Evolutionary conservation across 306 rosid genomes (phyloP), one percentile per base, ranked within the genome.

Genomic region (Lupinus albus): DNA sequence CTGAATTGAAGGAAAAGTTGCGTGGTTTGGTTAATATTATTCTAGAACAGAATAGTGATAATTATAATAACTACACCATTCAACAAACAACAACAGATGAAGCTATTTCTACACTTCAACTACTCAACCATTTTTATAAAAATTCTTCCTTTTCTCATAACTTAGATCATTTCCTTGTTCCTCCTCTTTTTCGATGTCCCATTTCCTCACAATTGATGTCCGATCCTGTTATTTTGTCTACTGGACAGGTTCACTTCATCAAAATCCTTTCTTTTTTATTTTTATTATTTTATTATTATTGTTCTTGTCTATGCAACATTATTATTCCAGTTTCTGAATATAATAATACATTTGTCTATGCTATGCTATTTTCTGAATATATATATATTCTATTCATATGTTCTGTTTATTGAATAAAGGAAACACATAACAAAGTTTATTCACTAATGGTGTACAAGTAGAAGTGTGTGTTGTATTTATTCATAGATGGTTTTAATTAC

Each of bases 181-280:
- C 95, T 50, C 56, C 81, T 2, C 66, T 78, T 51, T 91, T 88
- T 50, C 84, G 83, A 12, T 91, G 97, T 42, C 96, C 97, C 68
- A 88, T 91, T 58, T 88, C 97, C 5, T 78, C 69, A 55, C 83
- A 81, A 41, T 79, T 91, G 76, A 91, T 91, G 94, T 53, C 25
- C 10, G 97, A 91, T 50, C 97, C 97, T 67, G 94, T 91, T 65
- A 68, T 88, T 69, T 77, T 88, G 70, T 78, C 83, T 65, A 84
- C 96, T 39, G 96, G 97, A 42, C 88, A 84, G 96, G 97, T 89
- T 41, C 0, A 0, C 10, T 8, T 13, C 8, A 46, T 46, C n/a
- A 46, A 46, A 9, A 4, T 30, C 17, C 6, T 7, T 32, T 8
- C 3, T 8, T 14, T 9, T 39, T 39, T 39, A 8, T 20, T 21